Evolutionary conservation across 805 yeast species (phyloP).

Genomic region (Groenewaldozyma tartarivorans): DNA sequence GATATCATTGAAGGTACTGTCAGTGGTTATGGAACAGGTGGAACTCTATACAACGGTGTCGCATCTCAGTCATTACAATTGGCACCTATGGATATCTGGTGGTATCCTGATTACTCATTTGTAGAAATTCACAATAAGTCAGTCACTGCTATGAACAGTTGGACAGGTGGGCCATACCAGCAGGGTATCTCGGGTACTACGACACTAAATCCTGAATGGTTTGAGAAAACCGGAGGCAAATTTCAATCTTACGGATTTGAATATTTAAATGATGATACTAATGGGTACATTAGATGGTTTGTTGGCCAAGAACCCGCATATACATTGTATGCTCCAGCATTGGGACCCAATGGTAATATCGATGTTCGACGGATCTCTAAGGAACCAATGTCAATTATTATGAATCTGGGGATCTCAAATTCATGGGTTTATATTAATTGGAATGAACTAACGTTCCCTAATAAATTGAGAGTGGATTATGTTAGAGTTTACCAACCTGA

Average conservation of each 20-base stretch:
- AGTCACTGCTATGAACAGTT: slow-evolving; percentile 73
- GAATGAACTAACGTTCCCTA: slow-evolving; percentile 70
- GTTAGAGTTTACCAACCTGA: slow-evolving; percentile 88
- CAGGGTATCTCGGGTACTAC: slow-evolving; percentile 84
- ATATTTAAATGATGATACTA: slow-evolving; percentile 39
- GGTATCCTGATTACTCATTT: slow-evolving; percentile 76
- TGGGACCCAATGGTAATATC: slow-evolving; percentile 86
- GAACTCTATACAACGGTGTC: slow-evolving; percentile 46
- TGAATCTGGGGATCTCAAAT: slow-evolving; percentile 85
- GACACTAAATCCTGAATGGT: slow-evolving; percentile 75
- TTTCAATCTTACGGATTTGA: slow-evolving; percentile 76
- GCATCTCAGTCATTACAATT: slow-evolving; percentile 90
- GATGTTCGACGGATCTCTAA: slow-evolving; percentile 72
- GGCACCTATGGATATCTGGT: slow-evolving; percentile 95
- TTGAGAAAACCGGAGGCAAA: slow-evolving; percentile 51
- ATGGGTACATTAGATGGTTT: slow-evolving; percentile 78
- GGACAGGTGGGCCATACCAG: slow-evolving; percentile 89
- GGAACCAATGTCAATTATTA: slow-evolving; percentile 86
- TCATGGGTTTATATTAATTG: slow-evolving; percentile 94
- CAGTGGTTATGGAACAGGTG: slow-evolving; percentile 4
- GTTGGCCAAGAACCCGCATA: slow-evolving; percentile 74
- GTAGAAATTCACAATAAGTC: slow-evolving; percentile 61
- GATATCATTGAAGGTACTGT: slow-evolving; percentile 84
- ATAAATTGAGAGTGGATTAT: slow-evolving; percentile 65
- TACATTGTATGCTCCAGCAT: slow-evolving; percentile 61